Evolutionary conservation across 2,329 filamentous ascomycete genomes (phyloP), one percentile per base, ranked within the genome.

Genomic region (Neopestalotiopsis sp.): DNA sequence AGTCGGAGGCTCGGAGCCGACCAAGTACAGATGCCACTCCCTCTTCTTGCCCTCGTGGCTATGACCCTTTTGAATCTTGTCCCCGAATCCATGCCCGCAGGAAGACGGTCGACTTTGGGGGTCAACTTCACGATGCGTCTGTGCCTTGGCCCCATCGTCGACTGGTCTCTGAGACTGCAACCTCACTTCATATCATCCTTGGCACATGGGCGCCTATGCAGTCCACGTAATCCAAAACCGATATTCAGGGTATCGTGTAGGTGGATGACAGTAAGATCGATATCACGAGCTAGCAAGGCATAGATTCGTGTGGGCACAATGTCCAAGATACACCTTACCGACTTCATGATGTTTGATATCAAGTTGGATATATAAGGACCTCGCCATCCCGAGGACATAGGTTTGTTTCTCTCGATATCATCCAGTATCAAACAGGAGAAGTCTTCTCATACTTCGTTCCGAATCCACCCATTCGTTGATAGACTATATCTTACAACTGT

Each of bases 191-290:
- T 6, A 9, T 34, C 14, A 62, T 14, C 28, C 59, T 62, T 62
- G 59, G 59, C 59, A 62, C 32, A 34, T 62, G 34, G 4, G 32
- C 59, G 59, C 59, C 59, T 34, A 64, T 64, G 61, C 61, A 64
- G 61, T 42, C 61, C 38, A 24, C 38, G 61, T 64, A 34, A 64
- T 45, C 34, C 17, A 30, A 53, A 53, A n/a, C 12, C 40, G 61
- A 40, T 40, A 34, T 64, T 64, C 61, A 64, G 38, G 61, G 61
- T 24, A 64, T 64, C 40, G 13, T 64, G 61, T 45, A 64, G 61
- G 61, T 49, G 61, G n/a, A 64, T 64, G 38, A 53, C 42, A 38
- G 61, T n/a, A 30, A 10, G 20, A 28, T 45, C 28, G 61, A 64
- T 64, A 64, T 64, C 38, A 64, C 61, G 61, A 64, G 24, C 40